Evolutionary conservation across 805 yeast genomes (phyloP).

Genomic region (Hanseniaspora opuntiae): DNA sequence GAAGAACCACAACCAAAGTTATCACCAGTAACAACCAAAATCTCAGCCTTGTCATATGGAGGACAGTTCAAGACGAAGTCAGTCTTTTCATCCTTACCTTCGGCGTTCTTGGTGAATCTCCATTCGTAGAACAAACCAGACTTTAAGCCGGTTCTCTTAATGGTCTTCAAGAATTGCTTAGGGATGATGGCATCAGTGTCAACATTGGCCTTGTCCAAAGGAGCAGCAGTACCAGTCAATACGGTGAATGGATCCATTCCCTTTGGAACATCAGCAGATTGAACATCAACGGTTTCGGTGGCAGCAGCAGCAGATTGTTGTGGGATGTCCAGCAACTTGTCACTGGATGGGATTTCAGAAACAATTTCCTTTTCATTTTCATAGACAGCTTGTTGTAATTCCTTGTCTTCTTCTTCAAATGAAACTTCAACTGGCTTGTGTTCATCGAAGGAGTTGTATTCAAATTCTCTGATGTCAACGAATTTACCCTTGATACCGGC

Average conservation of each 20-base stretch:
- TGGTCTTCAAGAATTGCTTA: conserved; percentile 93
- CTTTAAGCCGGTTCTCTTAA: conserved; percentile 87
- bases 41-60: conserved; percentile 69
- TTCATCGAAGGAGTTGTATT: conserved; percentile 44
- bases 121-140: conserved; percentile 84
- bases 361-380: conserved; percentile 56
- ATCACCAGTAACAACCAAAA: conserved; percentile 84
- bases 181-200: conserved; percentile 99
- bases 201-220: conserved; percentile 84
- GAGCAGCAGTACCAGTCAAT: conserved; percentile 81
- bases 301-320: conserved; percentile 27
- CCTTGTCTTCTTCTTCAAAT: conserved; percentile 42
- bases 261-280: conserved; percentile 33
- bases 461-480: conserved; percentile 75
- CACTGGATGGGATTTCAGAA: conserved; percentile 39
- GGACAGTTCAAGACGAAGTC: conserved; percentile 79
- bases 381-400: conserved; percentile 54
- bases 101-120: conserved; percentile 55
- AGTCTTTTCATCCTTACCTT: conserved; percentile 67
- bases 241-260: conserved; percentile 57
- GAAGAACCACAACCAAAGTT: conserved; percentile 99
- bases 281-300: conserved; percentile 15
- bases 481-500: conserved; percentile 88
- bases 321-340: conserved; percentile 52
- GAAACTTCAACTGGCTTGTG: conserved; percentile 38